phyloP scores from a whole-genome alignment of 2,329 filamentous ascomycete genomes.

The Fusarium caatingaense region DNA sequence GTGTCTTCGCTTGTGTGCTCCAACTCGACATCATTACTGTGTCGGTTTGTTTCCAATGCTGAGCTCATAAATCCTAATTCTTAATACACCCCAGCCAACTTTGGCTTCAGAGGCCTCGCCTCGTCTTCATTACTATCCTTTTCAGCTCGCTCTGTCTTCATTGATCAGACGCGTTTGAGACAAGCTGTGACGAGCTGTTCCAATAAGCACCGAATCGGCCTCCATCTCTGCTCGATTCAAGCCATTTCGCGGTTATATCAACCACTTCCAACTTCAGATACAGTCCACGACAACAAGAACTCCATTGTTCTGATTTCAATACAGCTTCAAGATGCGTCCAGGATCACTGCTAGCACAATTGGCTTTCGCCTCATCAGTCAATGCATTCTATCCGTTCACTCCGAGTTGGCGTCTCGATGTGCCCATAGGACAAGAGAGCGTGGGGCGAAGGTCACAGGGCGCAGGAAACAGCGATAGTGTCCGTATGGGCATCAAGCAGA shows the following conservation, averaged over 20 bases:
- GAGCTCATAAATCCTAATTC: conserved; percentile 48
- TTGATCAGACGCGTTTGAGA: conserved; percentile 33
- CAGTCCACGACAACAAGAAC: not conserved
- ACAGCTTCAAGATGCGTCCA: conserved; percentile 55
- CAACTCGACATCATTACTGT: conserved; percentile 35
- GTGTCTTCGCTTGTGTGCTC: conserved; percentile 34
- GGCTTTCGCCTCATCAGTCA: conserved; percentile 57
- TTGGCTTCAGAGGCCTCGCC: conserved; percentile 26
- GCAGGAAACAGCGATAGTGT: conserved; percentile 42
- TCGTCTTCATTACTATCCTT: not conserved
- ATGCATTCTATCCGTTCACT: conserved; percentile 62
- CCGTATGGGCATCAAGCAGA: conserved; percentile 57
- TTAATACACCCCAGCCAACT: conserved; percentile 41
- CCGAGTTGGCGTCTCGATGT: conserved; percentile 52
- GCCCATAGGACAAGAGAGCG: conserved; percentile 33
- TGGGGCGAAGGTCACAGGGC: conserved; percentile 42
- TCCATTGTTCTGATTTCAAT: conserved; percentile 13
- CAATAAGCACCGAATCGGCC: conserved; percentile 20
- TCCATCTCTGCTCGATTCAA: conserved; percentile 13
- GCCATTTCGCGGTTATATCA: conserved; percentile 21
- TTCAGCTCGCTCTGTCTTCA: conserved; percentile 10
- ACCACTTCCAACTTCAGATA: conserved; percentile 9
- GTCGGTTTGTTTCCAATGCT: conserved; percentile 43
- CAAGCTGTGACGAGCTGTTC: conserved; percentile 37
- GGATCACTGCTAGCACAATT: conserved; percentile 57